These are phyloP conservation scores for Prunella vulgaris DNA, from an alignment of 257 asterid genomes.

Conservation along the genomic window DNA sequence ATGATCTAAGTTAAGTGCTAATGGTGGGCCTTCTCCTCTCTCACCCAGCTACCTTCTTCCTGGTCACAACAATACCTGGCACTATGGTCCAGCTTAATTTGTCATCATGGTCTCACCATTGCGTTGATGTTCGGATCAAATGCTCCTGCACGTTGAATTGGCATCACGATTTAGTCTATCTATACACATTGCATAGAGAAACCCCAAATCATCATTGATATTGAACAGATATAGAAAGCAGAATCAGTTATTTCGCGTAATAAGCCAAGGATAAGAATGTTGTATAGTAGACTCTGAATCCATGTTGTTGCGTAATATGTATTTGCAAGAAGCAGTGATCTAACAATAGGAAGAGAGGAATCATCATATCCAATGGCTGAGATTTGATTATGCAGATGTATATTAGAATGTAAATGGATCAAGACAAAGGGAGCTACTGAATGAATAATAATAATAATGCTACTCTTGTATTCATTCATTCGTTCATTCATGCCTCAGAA, in stretches of 20 bases:
- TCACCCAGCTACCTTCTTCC: neutral
- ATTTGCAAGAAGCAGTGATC: no score
- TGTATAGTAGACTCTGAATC: neutral
- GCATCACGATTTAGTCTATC: neutral
- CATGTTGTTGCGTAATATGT: no score
- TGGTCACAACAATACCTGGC: constrained; percentile 18
- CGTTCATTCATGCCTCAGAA: constrained; percentile 36
- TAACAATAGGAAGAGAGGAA: no score
- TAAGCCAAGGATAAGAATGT: neutral
- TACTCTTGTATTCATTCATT: constrained; percentile 27
- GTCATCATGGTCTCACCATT: constrained; percentile 28
- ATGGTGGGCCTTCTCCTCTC: constrained; percentile 4
- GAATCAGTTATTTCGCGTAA: neutral
- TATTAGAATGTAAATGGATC: constrained; percentile 1
- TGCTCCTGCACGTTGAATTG: constrained; percentile 29
- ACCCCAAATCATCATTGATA: neutral
- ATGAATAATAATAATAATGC: constrained; percentile 37
- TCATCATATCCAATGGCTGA: neutral
- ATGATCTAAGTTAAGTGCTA: constrained; percentile 20
- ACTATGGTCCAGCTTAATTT: constrained; percentile 15
- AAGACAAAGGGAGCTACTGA: constrained; percentile 16
- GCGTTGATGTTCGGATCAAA: constrained; percentile 28
- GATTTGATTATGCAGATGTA: neutral
- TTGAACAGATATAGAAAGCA: no score
- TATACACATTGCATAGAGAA: neutral